Evolutionary conservation across 2,329 filamentous ascomycete species (phyloP).

Genomic region (Cladosporium oxysporum): DNA sequence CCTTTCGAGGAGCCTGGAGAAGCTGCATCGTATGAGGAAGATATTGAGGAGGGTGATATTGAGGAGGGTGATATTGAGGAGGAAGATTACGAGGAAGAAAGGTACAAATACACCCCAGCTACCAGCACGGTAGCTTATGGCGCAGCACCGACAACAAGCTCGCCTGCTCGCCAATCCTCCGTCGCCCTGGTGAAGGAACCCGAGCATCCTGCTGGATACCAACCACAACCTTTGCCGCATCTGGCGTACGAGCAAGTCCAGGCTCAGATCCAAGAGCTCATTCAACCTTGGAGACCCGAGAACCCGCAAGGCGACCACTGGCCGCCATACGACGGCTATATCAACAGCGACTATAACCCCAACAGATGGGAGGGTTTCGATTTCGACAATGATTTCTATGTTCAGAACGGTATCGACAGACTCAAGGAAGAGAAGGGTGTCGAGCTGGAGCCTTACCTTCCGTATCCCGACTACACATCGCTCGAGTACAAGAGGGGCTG

Average conservation of each 20-base stretch:
- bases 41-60: background rate
- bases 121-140: slow-evolving; percentile 1
- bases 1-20: background rate
- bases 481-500: slow-evolving; percentile 59
- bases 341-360: slow-evolving; percentile 47
- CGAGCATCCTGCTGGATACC: no score
- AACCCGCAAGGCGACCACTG: slow-evolving; percentile 41
- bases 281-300: slow-evolving; percentile 43
- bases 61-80: background rate
- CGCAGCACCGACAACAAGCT: slow-evolving; percentile 1
- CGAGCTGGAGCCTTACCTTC: slow-evolving; percentile 59
- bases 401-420: slow-evolving; percentile 35
- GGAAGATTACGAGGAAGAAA: background rate
- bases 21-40: background rate
- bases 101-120: slow-evolving; percentile 10
- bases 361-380: slow-evolving; percentile 51
- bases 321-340: slow-evolving; percentile 48
- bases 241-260: slow-evolving; percentile 20
- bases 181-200: background rate
- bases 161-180: background rate
- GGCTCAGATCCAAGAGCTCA: slow-evolving; percentile 44
- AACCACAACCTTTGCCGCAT: slow-evolving; percentile 16
- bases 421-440: slow-evolving; percentile 27
- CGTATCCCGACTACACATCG: slow-evolving; percentile 71
- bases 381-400: slow-evolving; percentile 44